These are phyloP conservation scores for Purpureocillium lavendulum DNA, from an alignment of 2,329 filamentous ascomycete species.

Conservation along the genomic window DNA sequence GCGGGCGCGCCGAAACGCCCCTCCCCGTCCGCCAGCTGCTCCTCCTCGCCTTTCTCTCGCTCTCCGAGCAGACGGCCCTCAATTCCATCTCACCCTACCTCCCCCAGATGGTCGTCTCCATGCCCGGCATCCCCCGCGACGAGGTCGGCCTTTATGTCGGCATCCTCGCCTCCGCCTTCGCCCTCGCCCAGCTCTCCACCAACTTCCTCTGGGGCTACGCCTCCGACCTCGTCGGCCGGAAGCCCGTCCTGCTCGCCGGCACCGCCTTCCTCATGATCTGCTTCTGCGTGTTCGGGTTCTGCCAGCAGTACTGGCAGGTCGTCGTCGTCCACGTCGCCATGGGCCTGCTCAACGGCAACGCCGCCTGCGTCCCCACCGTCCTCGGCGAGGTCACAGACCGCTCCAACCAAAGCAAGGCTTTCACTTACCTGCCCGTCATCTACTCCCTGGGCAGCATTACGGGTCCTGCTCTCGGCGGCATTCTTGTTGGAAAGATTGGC, in stretches of 20 bases:
- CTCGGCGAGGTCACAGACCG: slow-evolving; percentile 91
- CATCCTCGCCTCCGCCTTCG: slow-evolving; percentile 82
- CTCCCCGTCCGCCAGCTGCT: slow-evolving; percentile 76
- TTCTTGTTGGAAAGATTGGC: slow-evolving; percentile 58
- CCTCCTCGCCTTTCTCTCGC: slow-evolving; percentile 77
- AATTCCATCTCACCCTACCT: slow-evolving; percentile 96
- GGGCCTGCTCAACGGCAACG: slow-evolving; percentile 92
- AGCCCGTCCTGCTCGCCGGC: slow-evolving; percentile 67
- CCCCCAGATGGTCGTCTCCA: slow-evolving; percentile 81
- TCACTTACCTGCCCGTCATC: slow-evolving; percentile 91
- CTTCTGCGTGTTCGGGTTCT: slow-evolving; percentile 84
- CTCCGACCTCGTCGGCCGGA: slow-evolving; percentile 61
- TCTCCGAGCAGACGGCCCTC: slow-evolving; percentile 91
- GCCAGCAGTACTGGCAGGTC: slow-evolving; percentile 72
- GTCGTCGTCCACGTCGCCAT: slow-evolving; percentile 80
- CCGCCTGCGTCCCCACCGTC: slow-evolving; percentile 87
- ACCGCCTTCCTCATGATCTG: slow-evolving; percentile 75
- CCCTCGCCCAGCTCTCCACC: slow-evolving; percentile 82
- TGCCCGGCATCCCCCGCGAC: slow-evolving; percentile 65
- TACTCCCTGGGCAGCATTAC: slow-evolving; percentile 93
- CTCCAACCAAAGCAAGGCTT: slow-evolving; percentile 87
- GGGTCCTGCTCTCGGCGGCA: slow-evolving; percentile 81
- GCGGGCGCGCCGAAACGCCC: slow-evolving; percentile 53
- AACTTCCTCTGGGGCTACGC: slow-evolving; percentile 60
- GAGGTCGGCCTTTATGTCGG: slow-evolving; percentile 84